These are phyloP conservation scores for Penicillium diatomitis DNA, from an alignment of 495 filamentous ascomycete species.

Conservation along the genomic window DNA sequence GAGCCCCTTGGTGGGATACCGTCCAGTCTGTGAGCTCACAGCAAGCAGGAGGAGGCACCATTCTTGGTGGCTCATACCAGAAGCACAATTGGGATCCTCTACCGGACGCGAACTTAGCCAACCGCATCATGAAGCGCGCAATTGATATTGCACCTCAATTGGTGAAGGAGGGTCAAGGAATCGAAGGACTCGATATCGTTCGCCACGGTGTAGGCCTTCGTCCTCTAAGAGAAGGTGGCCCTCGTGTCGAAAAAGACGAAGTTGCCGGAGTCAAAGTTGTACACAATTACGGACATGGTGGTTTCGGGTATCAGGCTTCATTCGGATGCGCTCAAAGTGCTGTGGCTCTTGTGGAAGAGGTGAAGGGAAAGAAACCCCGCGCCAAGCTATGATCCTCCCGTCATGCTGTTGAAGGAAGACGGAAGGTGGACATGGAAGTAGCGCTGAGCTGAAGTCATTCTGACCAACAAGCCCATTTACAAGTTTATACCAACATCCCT, in stretches of 20 bases:
- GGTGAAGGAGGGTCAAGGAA: slow-evolving; percentile 60
- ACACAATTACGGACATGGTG: slow-evolving; percentile 95
- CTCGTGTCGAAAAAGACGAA: slow-evolving; percentile 74
- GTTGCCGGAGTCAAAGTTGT: slow-evolving; percentile 66
- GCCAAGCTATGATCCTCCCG: slow-evolving; percentile 26
- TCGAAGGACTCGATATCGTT: slow-evolving; percentile 75
- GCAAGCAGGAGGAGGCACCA: slow-evolving; percentile 52
- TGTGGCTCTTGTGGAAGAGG: slow-evolving; percentile 61
- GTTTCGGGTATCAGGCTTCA: slow-evolving; percentile 82
- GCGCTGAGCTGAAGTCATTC: background rate
- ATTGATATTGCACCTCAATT: slow-evolving; percentile 65
- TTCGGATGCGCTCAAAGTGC: slow-evolving; percentile 74
- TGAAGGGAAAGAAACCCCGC: slow-evolving; percentile 25
- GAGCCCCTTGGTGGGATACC: background rate
- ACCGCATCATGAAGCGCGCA: slow-evolving; percentile 81
- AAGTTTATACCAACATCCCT: no score
- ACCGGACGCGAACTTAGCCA: slow-evolving; percentile 70
- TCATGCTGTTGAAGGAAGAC: background rate
- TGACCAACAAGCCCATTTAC: background rate
- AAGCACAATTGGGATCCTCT: slow-evolving; percentile 74
- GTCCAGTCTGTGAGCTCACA: background rate
- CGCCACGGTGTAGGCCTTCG: slow-evolving; percentile 83
- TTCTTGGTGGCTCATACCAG: slow-evolving; percentile 84
- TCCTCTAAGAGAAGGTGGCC: slow-evolving; percentile 65
- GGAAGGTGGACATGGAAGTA: background rate